A percentile compares a stretch with the other conserved stretches of the same genome.
These are phyloP conservation scores for Pholiota molesta DNA, from an alignment of 768 basidiomycete species.

Conservation along the genomic window DNA sequence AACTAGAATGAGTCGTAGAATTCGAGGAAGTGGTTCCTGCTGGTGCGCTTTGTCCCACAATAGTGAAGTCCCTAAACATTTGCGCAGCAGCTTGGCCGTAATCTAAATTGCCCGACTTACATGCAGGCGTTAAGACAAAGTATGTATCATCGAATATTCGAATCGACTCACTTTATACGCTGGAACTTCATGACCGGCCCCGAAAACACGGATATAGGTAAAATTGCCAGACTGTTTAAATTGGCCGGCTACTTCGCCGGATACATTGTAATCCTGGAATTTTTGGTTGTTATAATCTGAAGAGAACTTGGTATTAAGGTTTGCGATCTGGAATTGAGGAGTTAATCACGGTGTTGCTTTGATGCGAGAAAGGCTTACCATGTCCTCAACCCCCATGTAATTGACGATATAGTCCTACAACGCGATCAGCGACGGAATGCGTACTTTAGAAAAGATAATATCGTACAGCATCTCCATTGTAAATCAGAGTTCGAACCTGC, in stretches of 20 bases:
- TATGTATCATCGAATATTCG: no score
- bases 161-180: slow-evolving; percentile 3
- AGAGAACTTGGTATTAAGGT: background rate
- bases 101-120: slow-evolving; percentile 2
- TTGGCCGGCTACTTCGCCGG: slow-evolving; percentile 1
- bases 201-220: slow-evolving; percentile 4
- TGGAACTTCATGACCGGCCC: slow-evolving; percentile 5
- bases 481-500: slow-evolving; percentile 5
- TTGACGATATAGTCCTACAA: slow-evolving; percentile 5
- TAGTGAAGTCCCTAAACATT: slow-evolving; percentile 9
- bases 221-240: slow-evolving; percentile 3
- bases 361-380: background rate
- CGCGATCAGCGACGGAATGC: background rate
- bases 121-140: background rate
- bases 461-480: slow-evolving; percentile 7
- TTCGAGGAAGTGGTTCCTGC: background rate
- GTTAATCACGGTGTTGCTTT: background rate
- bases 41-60: background rate
- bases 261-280: slow-evolving; percentile 4
- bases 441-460: no score
- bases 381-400: slow-evolving; percentile 4
- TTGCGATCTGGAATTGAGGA: background rate
- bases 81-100: slow-evolving; percentile 8
- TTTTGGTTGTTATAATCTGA: slow-evolving; percentile 4
- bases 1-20: background rate